phyloP scores from a whole-genome alignment of 176 grass and related monocot species.

The Aegilops bicornis region DNA sequence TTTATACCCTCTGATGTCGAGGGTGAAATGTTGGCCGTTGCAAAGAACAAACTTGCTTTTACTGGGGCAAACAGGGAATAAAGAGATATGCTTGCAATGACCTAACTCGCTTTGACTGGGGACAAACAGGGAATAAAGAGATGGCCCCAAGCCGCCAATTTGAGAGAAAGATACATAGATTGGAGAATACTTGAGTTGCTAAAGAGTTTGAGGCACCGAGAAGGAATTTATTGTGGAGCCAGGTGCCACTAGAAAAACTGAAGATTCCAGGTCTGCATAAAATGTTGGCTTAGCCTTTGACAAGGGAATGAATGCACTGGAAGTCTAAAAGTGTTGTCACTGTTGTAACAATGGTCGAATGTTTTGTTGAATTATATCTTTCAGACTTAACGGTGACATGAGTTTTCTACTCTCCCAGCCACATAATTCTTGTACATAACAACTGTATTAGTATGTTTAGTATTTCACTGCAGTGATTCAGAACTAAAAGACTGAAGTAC shows the following conservation, averaged over 20 bases:
- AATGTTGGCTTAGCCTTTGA: not conserved
- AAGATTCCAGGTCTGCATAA: not conserved
- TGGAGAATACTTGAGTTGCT: not conserved
- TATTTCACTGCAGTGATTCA: not conserved
- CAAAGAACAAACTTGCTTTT: conserved; percentile 18
- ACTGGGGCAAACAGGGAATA: not conserved
- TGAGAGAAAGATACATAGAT: not conserved
- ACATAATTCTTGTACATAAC: not conserved
- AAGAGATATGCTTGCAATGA: not conserved
- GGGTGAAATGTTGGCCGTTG: conserved; percentile 8
- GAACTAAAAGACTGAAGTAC: not conserved
- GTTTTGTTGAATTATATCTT: not conserved
- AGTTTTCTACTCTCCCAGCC: not conserved
- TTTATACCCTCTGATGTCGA: not conserved
- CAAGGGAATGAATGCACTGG: not conserved
- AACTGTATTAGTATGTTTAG: not conserved
- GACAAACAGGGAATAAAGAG: not conserved
- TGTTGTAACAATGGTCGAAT: not conserved
- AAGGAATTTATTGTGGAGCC: conserved; percentile 4
- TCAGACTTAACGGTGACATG: not conserved
- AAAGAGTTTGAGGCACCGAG: not conserved
- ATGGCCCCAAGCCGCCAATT: not conserved
- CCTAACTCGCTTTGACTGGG: not conserved
- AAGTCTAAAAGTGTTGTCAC: not conserved
- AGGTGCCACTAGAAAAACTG: not conserved